Base-by-base conservation (phyloP, 345 rosid species). In the Odontarrhena argentea region DNA sequence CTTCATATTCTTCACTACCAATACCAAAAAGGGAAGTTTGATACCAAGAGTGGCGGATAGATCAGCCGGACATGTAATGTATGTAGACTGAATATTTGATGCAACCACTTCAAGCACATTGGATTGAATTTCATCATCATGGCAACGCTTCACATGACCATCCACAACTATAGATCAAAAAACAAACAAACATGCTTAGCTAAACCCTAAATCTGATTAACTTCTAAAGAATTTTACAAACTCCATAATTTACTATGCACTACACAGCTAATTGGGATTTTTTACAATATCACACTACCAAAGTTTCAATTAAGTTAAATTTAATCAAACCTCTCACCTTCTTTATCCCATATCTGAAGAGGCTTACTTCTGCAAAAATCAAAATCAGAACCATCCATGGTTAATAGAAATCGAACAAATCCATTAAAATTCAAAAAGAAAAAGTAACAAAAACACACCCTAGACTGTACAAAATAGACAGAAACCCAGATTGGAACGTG, bases 21-120 rank as follows among this genome's bases (percentile, higher is more conserved):
- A 79, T 48, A 91, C 99, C 83, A 94, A 70, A 78, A 94, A 94
- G 2, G 99, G 90, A 10, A 94, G 93, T 64, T 94, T 94, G 77
- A 94, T 94, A 62, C 97, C 97, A 60, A 94, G 96, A 9, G 99
- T 94, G 35, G 96, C 91, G 25, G 88, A 78, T 1, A 93, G 96
- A 69, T 91, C 99, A 0, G 79, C 84, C 0, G 99, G 99, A 73
- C 99, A 94, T 36, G 99, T 94, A 54, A 94, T 94, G 76, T 86
- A 94, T 2, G 96, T 79, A 24, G 96, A 87, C 79, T 94, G 99
- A 42, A 88, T 79, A 71, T 86, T 88, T 40, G 96, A 80, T 73
- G 97, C 96, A 52, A 86, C 75, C 37, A 94, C 84, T 81, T 94
- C 97, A 53, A 94, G 89, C 6, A 87, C 97, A 79, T 88, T 82